Base-by-base conservation (phyloP, 2,329 filamentous ascomycete genomes). In the Leptographium wingfieldii region DNA sequence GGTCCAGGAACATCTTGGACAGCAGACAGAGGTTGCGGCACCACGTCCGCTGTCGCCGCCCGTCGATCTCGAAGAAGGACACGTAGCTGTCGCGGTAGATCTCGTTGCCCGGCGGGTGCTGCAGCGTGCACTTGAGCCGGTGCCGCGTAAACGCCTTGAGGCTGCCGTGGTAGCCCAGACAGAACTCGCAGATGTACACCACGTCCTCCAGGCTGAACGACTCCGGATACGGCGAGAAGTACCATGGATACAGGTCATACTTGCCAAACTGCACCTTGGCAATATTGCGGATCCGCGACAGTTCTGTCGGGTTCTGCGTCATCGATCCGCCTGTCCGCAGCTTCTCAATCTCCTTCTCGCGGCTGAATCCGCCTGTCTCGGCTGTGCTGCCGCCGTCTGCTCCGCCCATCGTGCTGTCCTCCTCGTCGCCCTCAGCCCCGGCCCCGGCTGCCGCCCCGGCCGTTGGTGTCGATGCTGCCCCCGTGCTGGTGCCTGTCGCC, bases 231-330 rank as follows among this genome's bases (percentile, higher is more conserved):
- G 94, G 94, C 5, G 91, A 96, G 75, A 99, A 99, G 73, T 99
- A 99, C 94, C 94, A 99, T 0, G 94, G 94, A 70, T 95, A 95
- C 52, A 99, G 83, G 68, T 96, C 90, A 70, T 85, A 87, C 66
- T 86, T 85, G 53, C 94, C 95, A 78, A 99, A 97, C 70, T 97
- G 92, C 3, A 99, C 86, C 66, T 88, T 92, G 59, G 89, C 90
- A 65, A 99, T 85, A 70, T 99, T 99, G 68, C 94, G 87, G 59
- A 99, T 95, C 58, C 95, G 87, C 29, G 92, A 92, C 63, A 99
- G 91, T 70, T 99, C 95, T 14, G 92, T 91, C 60, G 95, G 94
- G 65, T 97, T 97, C 70, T 99, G 95, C 12, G 95, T 99, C 94
- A 99, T 97, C 63, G 91, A 96, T 38, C 94, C 95, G 29, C 90